phyloP scores from a whole-genome alignment of 768 basidiomycete genomes.

The Boletus bicolor region DNA sequence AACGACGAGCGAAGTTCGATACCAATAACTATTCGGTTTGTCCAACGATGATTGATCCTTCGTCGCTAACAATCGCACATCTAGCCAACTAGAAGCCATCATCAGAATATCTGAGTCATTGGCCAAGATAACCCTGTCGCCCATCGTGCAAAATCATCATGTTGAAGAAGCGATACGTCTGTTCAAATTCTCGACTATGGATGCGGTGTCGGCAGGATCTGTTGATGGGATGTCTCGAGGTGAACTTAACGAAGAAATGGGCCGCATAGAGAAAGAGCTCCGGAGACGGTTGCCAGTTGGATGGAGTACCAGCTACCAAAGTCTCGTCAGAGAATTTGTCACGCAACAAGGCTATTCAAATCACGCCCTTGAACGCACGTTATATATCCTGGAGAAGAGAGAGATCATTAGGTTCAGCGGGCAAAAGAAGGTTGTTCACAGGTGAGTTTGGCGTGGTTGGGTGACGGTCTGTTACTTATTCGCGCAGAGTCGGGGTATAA shows the following conservation, averaged over 20 bases:
- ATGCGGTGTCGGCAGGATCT: slow-evolving; percentile 92
- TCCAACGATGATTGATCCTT: slow-evolving; percentile 6
- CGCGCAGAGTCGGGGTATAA: slow-evolving; percentile 31
- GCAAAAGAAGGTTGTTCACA: slow-evolving; percentile 57
- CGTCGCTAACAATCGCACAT: slow-evolving; percentile 1
- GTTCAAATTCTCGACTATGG: slow-evolving; percentile 99
- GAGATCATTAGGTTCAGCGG: slow-evolving; percentile 81
- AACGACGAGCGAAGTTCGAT: slow-evolving; percentile 98
- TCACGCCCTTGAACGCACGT: slow-evolving; percentile 86
- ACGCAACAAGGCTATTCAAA: slow-evolving; percentile 86
- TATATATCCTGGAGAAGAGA: slow-evolving; percentile 91
- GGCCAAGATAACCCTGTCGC: slow-evolving; percentile 88
- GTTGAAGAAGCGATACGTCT: slow-evolving; percentile 97
- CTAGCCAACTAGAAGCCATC: slow-evolving; percentile 92
- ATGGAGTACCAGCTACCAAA: slow-evolving; percentile 96
- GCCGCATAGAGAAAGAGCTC: slow-evolving; percentile 83
- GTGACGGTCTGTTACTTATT: slow-evolving; percentile 1
- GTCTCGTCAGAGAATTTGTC: slow-evolving; percentile 89
- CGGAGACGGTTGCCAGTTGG: slow-evolving; percentile 83
- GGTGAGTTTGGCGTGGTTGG: slow-evolving; percentile 26
- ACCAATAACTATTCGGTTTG: slow-evolving; percentile 94
- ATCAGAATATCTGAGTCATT: slow-evolving; percentile 97
- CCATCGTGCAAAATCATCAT: slow-evolving; percentile 85
- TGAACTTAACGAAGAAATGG: slow-evolving; percentile 92
- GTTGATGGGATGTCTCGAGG: slow-evolving; percentile 89